These are phyloP conservation scores for Hebeloma cylindrosporum DNA, from an alignment of 768 basidiomycete genomes.

Conservation along the genomic window DNA sequence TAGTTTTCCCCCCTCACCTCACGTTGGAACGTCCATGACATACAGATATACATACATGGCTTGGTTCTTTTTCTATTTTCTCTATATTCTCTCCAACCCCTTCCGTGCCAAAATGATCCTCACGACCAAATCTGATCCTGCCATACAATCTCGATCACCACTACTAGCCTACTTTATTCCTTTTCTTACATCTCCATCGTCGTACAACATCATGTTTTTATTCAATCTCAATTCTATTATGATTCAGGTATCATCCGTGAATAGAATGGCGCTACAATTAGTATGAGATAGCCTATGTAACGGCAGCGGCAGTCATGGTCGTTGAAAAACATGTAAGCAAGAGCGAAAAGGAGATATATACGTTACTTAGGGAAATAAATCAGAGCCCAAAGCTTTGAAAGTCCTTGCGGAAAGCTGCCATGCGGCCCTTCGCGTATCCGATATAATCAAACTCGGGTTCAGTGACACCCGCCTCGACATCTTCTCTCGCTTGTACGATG, in stretches of 20 bases:
- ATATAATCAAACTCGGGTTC: slow-evolving; percentile 90
- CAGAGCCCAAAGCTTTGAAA: slow-evolving; percentile 46
- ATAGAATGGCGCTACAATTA: slow-evolving; percentile 2
- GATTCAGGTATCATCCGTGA: slow-evolving; percentile 23
- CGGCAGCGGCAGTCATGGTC: slow-evolving; percentile 9
- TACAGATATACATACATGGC: slow-evolving; percentile 17
- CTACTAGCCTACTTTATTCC: slow-evolving; percentile 30
- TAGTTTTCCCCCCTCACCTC: slow-evolving; percentile 18
- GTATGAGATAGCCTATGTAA: not conserved
- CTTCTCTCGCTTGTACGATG: slow-evolving; percentile 83
- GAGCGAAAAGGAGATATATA: not conserved
- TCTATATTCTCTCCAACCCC: slow-evolving; percentile 14
- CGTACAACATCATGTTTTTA: slow-evolving; percentile 46
- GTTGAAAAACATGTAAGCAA: not conserved
- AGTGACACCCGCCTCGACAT: slow-evolving; percentile 54
- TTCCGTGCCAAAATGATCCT: slow-evolving; percentile 16
- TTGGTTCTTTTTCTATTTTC: slow-evolving; percentile 11
- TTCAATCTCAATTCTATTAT: slow-evolving; percentile 42
- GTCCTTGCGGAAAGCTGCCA: slow-evolving; percentile 61
- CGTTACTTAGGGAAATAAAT: not conserved
- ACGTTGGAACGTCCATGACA: slow-evolving; percentile 19
- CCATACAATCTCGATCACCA: slow-evolving; percentile 21
- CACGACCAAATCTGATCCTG: slow-evolving; percentile 21
- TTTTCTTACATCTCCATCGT: slow-evolving; percentile 45
- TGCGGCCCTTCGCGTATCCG: slow-evolving; percentile 70